Base-by-base conservation (phyloP, 2,329 filamentous ascomycete species). In the Aspergillus latus region DNA sequence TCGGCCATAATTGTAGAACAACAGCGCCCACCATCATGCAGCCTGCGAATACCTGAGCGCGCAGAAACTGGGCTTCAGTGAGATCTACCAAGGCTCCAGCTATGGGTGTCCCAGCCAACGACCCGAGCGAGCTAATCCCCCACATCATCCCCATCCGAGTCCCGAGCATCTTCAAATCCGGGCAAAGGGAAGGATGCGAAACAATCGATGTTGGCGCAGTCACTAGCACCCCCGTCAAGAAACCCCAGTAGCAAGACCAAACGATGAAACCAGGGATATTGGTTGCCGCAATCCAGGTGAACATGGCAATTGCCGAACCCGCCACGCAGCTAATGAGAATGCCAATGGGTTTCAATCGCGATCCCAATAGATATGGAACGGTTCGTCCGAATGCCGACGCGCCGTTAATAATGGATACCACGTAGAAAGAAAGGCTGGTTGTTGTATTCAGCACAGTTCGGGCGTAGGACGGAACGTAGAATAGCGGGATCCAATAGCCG, bases 331-430 rank as follows among this genome's bases (percentile, higher is more conserved):
- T 51, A 3, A 68, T 46, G 8, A 71, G 32, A 37, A 68, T 65
- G 4, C 56, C 47, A 8, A 68, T 66, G 0, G 68, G 67, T 3
- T 68, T 68, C 0, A 69, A 58, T 16, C 64, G 66, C 3, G 57
- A 46, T 3, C 65, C 78, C 4, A 82, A 57, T 6, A 77, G 71
- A 3, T 76, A 76, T 0, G 79, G 80, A 0, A 80, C 63, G 1
- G 82, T 68, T 5, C 82, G 76, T 0, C 82, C 81, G 6, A 79
- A 71, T 6, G 81, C 70, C 0, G 79, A 79, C 0, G 77, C 74
- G 1, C 76, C 79, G 64, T 83, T 83, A 49, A 82, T 73, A 46
- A 83, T 78, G 2, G 81, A 70, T 4, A 83, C 67, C 26, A 83
- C 70, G 57, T 83, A 82, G 13, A 72, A 67, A 1, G 73, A 74